Conservation (phyloP, 2,329 filamentous ascomycete species). For the Calonectria henricotiae region DNA sequence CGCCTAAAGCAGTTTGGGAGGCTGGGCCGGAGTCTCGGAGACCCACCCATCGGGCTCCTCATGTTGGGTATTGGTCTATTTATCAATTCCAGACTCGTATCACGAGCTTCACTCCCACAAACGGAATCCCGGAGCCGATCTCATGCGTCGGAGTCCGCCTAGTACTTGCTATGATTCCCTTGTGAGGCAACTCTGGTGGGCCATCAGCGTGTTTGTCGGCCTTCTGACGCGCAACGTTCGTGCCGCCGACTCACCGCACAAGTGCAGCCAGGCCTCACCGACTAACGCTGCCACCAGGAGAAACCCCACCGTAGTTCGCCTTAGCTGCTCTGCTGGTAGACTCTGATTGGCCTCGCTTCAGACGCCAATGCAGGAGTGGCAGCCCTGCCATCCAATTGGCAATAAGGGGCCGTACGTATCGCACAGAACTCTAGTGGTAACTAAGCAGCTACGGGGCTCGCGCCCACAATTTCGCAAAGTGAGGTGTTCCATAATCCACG, state of each 20-base stretch:
- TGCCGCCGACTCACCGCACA: conserved; percentile 5
- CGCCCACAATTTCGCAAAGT: not conserved
- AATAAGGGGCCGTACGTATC: not conserved
- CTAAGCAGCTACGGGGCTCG: not conserved
- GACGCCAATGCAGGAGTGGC: not conserved
- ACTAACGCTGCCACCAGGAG: conserved; percentile 2
- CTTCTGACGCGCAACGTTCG: not conserved
- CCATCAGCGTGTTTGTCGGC: not conserved
- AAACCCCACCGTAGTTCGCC: not conserved
- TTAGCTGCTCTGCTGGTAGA: not conserved
- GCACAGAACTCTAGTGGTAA: not conserved
- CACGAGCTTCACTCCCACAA: not conserved
- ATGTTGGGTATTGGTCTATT: not conserved
- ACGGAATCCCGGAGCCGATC: not conserved
- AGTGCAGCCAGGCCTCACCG: conserved; percentile 1
- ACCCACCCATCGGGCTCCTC: too few relatives aligned
- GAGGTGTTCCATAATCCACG: conserved; percentile 1
- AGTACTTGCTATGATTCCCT: not conserved
- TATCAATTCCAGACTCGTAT: not conserved
- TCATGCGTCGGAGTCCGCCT: not conserved
- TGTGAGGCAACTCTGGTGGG: not conserved
- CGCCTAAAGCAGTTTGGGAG: not conserved
- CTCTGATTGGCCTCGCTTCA: not conserved
- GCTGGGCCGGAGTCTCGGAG: too few relatives aligned
- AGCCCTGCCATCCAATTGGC: conserved; percentile 1